Conservation (phyloP, 2,329 filamentous ascomycete genomes). For the Fusarium torulosum region DNA sequence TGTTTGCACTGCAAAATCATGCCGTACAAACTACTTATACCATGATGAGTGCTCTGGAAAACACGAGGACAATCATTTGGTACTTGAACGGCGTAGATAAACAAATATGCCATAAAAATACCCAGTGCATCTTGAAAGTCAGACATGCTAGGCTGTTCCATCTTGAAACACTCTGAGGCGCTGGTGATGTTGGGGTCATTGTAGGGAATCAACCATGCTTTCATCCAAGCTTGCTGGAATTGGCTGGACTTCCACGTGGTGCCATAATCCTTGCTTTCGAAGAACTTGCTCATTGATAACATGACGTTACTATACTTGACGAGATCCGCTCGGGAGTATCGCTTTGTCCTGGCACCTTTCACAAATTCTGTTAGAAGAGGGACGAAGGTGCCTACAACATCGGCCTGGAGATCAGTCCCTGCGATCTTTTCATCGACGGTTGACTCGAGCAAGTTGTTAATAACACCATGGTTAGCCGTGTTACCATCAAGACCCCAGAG, state of each 20-base stretch:
- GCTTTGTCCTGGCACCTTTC: slow-evolving; percentile 35
- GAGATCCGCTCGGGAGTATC: slow-evolving; percentile 25
- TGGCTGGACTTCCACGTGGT: slow-evolving; percentile 31
- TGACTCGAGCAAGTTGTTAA: slow-evolving; percentile 35
- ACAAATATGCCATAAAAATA: slow-evolving; percentile 36
- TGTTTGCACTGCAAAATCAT: slow-evolving; percentile 34
- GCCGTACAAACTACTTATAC: slow-evolving; percentile 38
- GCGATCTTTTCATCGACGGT: slow-evolving; percentile 38
- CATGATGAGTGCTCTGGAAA: slow-evolving; percentile 41
- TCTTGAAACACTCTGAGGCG: slow-evolving; percentile 29
- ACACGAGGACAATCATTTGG: slow-evolving; percentile 35
- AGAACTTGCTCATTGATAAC: slow-evolving; percentile 39
- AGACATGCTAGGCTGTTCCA: slow-evolving; percentile 32
- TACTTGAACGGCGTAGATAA: slow-evolving; percentile 34
- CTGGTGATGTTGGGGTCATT: slow-evolving; percentile 31
- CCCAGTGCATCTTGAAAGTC: slow-evolving; percentile 31
- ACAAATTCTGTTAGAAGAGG: slow-evolving; percentile 38
- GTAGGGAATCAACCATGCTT: slow-evolving; percentile 30
- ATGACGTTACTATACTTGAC: slow-evolving; percentile 37
- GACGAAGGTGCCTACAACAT: slow-evolving; percentile 24
- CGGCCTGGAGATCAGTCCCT: slow-evolving; percentile 20
- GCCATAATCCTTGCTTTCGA: slow-evolving; percentile 36
- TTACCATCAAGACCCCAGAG: slow-evolving; percentile 39
- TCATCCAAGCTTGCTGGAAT: slow-evolving; percentile 18
- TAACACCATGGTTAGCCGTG: slow-evolving; percentile 37